Evolutionary conservation across 192 early-diverging fungal genomes (phyloP).

Genomic region (Coemansia sp.): DNA sequence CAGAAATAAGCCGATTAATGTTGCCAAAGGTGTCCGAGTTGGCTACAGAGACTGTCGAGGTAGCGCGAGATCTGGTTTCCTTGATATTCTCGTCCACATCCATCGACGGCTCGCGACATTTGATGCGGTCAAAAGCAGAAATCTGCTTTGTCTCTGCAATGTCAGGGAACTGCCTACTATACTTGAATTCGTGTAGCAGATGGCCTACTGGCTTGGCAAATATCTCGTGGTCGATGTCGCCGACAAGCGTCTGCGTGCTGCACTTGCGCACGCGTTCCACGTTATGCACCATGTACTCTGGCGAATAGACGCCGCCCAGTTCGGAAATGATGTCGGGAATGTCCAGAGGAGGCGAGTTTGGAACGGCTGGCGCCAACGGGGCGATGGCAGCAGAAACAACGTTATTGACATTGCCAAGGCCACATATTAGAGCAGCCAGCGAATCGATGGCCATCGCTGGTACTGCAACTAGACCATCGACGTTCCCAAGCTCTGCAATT

Average conservation of each 20-base stretch:
- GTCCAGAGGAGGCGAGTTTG: constrained; percentile 3
- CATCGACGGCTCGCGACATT: constrained; percentile 15
- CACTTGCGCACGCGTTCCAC: constrained; percentile 12
- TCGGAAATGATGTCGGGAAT: constrained; percentile 30
- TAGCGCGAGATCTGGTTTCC: constrained; percentile 29
- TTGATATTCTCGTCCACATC: constrained; percentile 32
- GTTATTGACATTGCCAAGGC: background rate
- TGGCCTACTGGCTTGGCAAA: constrained; percentile 1
- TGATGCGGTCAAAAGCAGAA: background rate
- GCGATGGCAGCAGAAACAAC: constrained; percentile 1
- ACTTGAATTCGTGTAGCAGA: background rate
- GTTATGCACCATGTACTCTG: constrained; percentile 16
- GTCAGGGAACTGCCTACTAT: background rate
- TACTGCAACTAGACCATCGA: background rate
- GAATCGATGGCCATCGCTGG: too few relatives aligned
- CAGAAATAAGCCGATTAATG: constrained; percentile 31
- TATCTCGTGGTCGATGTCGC: background rate
- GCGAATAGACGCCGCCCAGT: constrained; percentile 34
- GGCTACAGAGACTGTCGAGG: constrained; percentile 6
- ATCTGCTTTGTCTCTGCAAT: background rate
- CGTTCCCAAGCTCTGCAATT: constrained; percentile 2
- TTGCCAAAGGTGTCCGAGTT: constrained; percentile 4
- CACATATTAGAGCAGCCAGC: too few relatives aligned
- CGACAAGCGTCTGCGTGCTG: constrained; percentile 20
- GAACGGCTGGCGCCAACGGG: background rate